These are phyloP conservation scores for Backusella australiensis DNA, from an alignment of 192 early-diverging fungal species.

Conservation along the genomic window DNA sequence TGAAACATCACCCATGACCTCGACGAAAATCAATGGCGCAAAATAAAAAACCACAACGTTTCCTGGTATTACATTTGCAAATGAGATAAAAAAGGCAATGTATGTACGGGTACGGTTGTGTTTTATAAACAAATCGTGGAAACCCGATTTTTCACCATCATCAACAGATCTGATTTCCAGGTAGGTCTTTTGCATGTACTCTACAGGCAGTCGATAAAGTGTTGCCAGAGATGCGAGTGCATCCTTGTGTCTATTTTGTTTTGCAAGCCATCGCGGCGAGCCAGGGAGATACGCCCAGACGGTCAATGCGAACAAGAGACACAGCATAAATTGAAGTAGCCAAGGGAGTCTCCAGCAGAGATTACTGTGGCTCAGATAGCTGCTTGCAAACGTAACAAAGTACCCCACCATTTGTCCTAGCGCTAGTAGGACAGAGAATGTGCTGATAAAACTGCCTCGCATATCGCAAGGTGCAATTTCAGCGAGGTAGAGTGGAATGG, in stretches of 20 bases:
- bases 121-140: slow-evolving; percentile 55
- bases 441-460: slow-evolving; percentile 79
- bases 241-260: slow-evolving; percentile 59
- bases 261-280: slow-evolving; percentile 83
- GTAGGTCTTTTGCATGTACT: slow-evolving; percentile 54
- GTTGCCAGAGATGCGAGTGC: slow-evolving; percentile 60
- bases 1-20: slow-evolving; percentile 18
- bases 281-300: slow-evolving; percentile 63
- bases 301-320: slow-evolving; percentile 53
- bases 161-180: slow-evolving; percentile 58
- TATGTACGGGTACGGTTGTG: slow-evolving; percentile 58
- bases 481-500: slow-evolving; percentile 32
- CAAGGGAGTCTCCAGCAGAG: slow-evolving; percentile 70
- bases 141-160: slow-evolving; percentile 39
- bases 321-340: slow-evolving; percentile 65
- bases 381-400: slow-evolving; percentile 46
- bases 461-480: slow-evolving; percentile 76
- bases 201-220: slow-evolving; percentile 27
- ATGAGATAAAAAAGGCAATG: slow-evolving; percentile 64
- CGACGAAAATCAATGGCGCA: slow-evolving; percentile 48
- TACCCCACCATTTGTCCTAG: slow-evolving; percentile 70
- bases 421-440: slow-evolving; percentile 87
- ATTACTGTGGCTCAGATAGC: slow-evolving; percentile 13
- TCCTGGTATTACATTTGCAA: slow-evolving; percentile 73
- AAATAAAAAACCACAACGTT: slow-evolving; percentile 67